These are phyloP conservation scores for Inosperma sp. DNA, from an alignment of 768 basidiomycete genomes.

Conservation along the genomic window DNA sequence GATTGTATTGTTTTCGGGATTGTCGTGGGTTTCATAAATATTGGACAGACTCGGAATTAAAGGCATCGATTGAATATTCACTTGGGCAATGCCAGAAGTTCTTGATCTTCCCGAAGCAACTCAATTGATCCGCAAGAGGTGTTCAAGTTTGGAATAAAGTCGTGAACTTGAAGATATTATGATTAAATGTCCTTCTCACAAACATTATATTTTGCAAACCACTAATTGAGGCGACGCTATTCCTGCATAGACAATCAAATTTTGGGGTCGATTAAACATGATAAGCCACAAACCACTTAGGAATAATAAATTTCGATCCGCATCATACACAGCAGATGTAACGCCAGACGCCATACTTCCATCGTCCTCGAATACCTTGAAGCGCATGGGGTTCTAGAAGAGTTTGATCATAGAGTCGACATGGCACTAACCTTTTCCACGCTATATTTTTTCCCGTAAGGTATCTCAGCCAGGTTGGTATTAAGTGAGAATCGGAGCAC, in stretches of 20 bases:
- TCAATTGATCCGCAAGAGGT: too few species aligned
- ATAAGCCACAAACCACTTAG: conserved; percentile 46
- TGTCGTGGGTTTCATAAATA: too few species aligned
- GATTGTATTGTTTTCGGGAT: too few species aligned
- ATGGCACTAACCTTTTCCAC: conserved; percentile 46
- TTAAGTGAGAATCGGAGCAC: conserved; percentile 53
- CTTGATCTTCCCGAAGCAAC: too few species aligned
- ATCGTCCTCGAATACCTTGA: conserved; percentile 63
- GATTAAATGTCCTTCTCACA: neutral
- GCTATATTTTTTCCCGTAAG: conserved; percentile 56
- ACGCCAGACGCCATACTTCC: conserved; percentile 52
- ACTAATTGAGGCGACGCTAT: conserved; percentile 28
- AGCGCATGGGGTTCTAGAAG: neutral
- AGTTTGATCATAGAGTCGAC: conserved; percentile 1
- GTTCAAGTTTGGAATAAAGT: too few species aligned
- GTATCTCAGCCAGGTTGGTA: conserved; percentile 40
- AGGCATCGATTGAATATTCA: too few species aligned
- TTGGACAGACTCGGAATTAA: too few species aligned
- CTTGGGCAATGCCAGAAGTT: too few species aligned
- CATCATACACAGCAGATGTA: conserved; percentile 56
- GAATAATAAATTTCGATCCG: conserved; percentile 46
- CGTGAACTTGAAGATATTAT: neutral
- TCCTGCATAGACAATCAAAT: conserved; percentile 20
- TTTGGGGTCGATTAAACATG: neutral
- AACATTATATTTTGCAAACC: conserved; percentile 27